phyloP scores from a whole-genome alignment of 345 rosid genomes.

The Streptanthus diversifolius region DNA sequence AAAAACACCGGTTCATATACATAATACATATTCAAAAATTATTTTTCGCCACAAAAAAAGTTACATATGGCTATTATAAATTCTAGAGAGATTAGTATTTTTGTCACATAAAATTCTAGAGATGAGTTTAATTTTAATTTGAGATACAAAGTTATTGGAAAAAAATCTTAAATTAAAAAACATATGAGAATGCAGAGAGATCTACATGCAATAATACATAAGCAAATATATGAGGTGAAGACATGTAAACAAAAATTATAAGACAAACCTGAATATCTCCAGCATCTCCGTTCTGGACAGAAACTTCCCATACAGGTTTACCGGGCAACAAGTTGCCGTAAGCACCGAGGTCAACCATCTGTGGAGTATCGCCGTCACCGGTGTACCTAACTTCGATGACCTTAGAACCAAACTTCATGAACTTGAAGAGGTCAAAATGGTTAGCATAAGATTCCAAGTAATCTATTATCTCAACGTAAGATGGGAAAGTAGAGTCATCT shows the following conservation, averaged over 20 bases:
- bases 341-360: slow-evolving; percentile 13
- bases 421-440: slow-evolving; percentile 61
- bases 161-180: background rate
- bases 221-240: background rate
- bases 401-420: slow-evolving; percentile 60
- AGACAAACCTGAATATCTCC: slow-evolving; percentile 54
- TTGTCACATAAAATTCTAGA: background rate
- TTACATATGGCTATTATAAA: background rate
- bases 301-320: slow-evolving; percentile 76
- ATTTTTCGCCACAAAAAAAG: background rate
- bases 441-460: slow-evolving; percentile 73
- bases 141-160: background rate
- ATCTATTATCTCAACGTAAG: slow-evolving; percentile 57
- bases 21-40: background rate
- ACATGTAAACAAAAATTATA: background rate
- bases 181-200: background rate
- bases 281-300: slow-evolving; percentile 50
- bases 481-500: slow-evolving; percentile 63
- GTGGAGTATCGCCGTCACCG: slow-evolving; percentile 36
- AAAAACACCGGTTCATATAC: background rate
- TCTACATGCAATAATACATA: slow-evolving; percentile 5
- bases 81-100: background rate
- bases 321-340: slow-evolving; percentile 52
- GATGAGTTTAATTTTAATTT: background rate
- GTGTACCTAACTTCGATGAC: slow-evolving; percentile 60